phyloP scores from a whole-genome alignment of 441 rosid genomes.

The Capsella rubella region DNA sequence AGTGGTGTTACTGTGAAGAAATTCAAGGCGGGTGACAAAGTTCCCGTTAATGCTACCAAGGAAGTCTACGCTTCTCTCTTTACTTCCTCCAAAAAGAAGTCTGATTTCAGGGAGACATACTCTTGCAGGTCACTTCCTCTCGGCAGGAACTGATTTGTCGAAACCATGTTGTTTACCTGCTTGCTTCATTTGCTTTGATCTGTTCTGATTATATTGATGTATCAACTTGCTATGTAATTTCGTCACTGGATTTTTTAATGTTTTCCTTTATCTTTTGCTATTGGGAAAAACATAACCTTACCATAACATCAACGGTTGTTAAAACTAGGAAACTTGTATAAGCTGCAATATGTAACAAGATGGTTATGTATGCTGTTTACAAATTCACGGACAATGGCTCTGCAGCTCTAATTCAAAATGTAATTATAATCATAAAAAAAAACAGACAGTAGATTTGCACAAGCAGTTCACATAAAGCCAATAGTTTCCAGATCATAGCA shows the following conservation, averaged over 20 bases:
- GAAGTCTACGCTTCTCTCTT: conserved; percentile 83
- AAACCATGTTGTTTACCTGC: conserved; percentile 15
- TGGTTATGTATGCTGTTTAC: conserved; percentile 15
- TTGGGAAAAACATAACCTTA: neutral
- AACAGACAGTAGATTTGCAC: conserved; percentile 26
- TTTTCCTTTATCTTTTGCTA: neutral
- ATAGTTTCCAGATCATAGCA: conserved; percentile 12
- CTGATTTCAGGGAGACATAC: conserved; percentile 81
- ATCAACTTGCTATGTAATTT: conserved; percentile 14
- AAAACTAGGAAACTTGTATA: neutral
- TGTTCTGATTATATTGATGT: neutral
- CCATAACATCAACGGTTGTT: conserved; percentile 1
- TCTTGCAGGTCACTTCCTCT: conserved; percentile 86
- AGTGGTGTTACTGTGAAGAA: conserved; percentile 60
- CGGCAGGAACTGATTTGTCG: conserved; percentile 72
- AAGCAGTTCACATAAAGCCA: conserved; percentile 25
- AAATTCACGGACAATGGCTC: conserved; percentile 21
- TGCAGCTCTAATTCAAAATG: conserved; percentile 30
- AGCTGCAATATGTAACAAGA: conserved; percentile 19
- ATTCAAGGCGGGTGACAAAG: conserved; percentile 68
- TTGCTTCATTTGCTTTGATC: conserved; percentile 21
- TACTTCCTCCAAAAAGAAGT: conserved; percentile 78
- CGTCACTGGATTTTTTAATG: conserved; percentile 24
- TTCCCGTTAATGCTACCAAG: conserved; percentile 76
- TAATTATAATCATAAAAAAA: conserved; percentile 6